A percentile compares a stretch with the other conserved stretches of the same genome.
phyloP scores from a whole-genome alignment of 1,139 yeast species.

The Geotrichum siamense region DNA sequence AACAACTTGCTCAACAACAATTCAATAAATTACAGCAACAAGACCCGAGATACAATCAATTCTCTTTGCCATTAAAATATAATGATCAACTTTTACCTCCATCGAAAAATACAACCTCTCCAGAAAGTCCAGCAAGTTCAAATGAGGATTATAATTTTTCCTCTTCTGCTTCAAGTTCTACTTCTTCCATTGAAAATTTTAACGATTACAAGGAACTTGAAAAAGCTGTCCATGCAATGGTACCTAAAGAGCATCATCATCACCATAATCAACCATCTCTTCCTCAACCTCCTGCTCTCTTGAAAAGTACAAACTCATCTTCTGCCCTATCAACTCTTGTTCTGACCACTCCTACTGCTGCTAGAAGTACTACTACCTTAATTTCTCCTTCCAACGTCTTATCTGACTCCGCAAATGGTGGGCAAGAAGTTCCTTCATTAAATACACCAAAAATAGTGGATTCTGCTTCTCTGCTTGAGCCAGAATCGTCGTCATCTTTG shows the following conservation, averaged over 20 bases:
- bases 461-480: background rate
- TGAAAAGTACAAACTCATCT: constrained; percentile 3
- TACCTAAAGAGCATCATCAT: constrained; percentile 1
- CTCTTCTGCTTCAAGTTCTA: constrained; percentile 10
- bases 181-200: constrained; percentile 8
- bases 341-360: constrained; percentile 8
- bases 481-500: background rate
- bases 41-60: background rate
- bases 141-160: constrained; percentile 6
- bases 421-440: background rate
- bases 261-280: background rate
- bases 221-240: constrained; percentile 15
- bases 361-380: constrained; percentile 10
- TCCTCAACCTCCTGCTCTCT: constrained; percentile 2
- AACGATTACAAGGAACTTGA: constrained; percentile 12
- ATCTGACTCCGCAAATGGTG: background rate
- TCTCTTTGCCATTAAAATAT: background rate
- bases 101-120: background rate
- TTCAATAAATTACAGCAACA: constrained; percentile 4
- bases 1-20: background rate
- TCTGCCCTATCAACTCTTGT: constrained; percentile 12
- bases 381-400: background rate
- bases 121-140: constrained; percentile 9
- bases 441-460: background rate
- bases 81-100: background rate